These are phyloP conservation scores for Penicillium malachiteum DNA, from an alignment of 495 filamentous ascomycete species.

Conservation along the genomic window DNA sequence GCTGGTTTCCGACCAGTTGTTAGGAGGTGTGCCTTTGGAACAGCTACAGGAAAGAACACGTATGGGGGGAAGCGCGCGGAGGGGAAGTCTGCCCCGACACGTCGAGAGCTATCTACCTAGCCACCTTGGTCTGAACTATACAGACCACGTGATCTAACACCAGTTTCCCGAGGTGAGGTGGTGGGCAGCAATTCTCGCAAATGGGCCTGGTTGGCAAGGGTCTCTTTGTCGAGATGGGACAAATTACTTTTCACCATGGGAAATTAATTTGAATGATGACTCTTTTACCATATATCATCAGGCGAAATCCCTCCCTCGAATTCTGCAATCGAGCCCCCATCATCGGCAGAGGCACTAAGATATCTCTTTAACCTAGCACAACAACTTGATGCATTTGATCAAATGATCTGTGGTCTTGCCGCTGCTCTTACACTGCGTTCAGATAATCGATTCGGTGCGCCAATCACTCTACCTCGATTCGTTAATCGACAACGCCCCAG, in stretches of 20 bases:
- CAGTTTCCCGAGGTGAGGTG: too few species aligned
- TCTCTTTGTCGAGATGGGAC: too few species aligned
- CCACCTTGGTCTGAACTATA: too few species aligned
- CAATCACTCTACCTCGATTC: conserved; percentile 3
- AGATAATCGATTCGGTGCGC: conserved; percentile 8
- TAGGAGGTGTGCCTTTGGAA: too few species aligned
- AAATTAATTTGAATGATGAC: neutral
- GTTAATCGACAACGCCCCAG: neutral
- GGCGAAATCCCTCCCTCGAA: neutral
- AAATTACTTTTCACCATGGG: neutral
- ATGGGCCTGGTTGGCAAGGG: too few species aligned
- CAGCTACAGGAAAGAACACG: too few species aligned
- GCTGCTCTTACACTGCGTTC: conserved; percentile 5
- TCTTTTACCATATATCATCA: neutral
- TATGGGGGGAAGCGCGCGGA: too few species aligned
- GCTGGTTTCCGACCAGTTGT: too few species aligned
- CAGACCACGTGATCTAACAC: too few species aligned
- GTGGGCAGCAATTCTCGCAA: too few species aligned
- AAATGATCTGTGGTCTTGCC: conserved; percentile 6
- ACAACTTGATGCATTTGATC: conserved; percentile 8
- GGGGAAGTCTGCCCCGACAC: too few species aligned
- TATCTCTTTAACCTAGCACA: conserved; percentile 10
- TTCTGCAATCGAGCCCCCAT: neutral
- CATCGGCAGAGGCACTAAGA: conserved; percentile 6
- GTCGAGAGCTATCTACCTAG: too few species aligned